These are phyloP conservation scores for Stagonosporopsis vannaccii DNA, from an alignment of 2,329 filamentous ascomycete species.

Conservation along the genomic window DNA sequence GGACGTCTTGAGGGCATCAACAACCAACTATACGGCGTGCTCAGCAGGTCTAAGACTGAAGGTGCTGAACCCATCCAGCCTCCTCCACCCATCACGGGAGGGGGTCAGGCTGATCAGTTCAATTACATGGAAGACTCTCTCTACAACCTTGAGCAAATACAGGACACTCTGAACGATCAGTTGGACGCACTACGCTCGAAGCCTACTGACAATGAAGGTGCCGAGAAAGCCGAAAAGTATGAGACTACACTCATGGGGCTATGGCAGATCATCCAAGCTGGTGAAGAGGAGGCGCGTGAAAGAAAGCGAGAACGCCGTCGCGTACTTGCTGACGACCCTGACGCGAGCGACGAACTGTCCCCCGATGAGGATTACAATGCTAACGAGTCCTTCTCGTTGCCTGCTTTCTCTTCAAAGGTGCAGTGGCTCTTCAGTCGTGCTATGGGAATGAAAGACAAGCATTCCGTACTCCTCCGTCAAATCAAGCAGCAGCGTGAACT, in stretches of 20 bases:
- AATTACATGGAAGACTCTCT: constrained; percentile 71
- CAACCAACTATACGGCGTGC: constrained; percentile 63
- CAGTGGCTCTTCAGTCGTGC: constrained; percentile 79
- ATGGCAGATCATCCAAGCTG: constrained; percentile 60
- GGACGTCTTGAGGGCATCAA: constrained; percentile 63
- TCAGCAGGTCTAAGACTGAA: constrained; percentile 59
- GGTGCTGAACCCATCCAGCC: constrained; percentile 59
- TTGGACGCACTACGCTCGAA: constrained; percentile 37
- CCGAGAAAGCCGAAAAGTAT: constrained; percentile 50
- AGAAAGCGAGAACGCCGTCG: constrained; percentile 45
- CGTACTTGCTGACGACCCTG: constrained; percentile 59
- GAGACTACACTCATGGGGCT: constrained; percentile 60
- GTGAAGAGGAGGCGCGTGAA: constrained; percentile 52
- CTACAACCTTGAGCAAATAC: constrained; percentile 50
- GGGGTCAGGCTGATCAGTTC: constrained; percentile 71
- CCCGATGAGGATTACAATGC: constrained; percentile 67
- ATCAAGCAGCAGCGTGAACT: constrained; percentile 95
- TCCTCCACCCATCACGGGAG: constrained; percentile 65
- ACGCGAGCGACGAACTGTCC: constrained; percentile 67
- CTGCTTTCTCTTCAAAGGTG: constrained; percentile 79
- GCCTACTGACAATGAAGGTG: constrained; percentile 25
- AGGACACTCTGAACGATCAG: constrained; percentile 41
- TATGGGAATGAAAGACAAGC: constrained; percentile 83
- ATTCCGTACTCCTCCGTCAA: constrained; percentile 85
- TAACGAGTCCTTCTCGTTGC: constrained; percentile 72